phyloP scores from a whole-genome alignment of 352 stramenopile species.

The Pythium pyrilobum region DNA sequence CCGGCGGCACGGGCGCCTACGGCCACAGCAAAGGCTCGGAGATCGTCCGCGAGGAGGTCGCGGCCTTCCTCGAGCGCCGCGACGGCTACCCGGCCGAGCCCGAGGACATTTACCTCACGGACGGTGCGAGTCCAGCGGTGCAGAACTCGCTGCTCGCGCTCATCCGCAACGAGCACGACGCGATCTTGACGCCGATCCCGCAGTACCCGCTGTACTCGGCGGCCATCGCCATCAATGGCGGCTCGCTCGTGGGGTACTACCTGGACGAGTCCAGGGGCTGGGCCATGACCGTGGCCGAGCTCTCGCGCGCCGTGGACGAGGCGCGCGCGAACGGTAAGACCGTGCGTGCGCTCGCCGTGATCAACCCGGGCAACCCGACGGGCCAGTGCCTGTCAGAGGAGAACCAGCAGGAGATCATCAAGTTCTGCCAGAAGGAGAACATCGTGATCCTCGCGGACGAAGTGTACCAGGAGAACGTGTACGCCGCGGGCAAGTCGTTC shows the following conservation, averaged over 20 bases:
- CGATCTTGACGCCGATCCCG: slow-evolving; percentile 96
- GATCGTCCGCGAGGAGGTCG: slow-evolving; percentile 88
- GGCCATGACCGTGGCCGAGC: slow-evolving; percentile 84
- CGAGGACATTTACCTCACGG: slow-evolving; percentile 97
- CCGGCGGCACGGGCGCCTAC: slow-evolving; percentile 89
- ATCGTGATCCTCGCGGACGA: slow-evolving; percentile 98
- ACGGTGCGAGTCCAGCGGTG: slow-evolving; percentile 95
- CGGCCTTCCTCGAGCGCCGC: slow-evolving; percentile 81
- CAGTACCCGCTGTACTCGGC: slow-evolving; percentile 99
- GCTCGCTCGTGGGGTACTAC: slow-evolving; percentile 95
- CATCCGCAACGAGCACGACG: slow-evolving; percentile 82
- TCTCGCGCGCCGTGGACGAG: slow-evolving; percentile 88
- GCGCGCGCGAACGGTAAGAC: slow-evolving; percentile 88
- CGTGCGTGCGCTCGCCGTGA: slow-evolving; percentile 95
- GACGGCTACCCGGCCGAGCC: slow-evolving; percentile 89
- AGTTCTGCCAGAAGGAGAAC: slow-evolving; percentile 93
- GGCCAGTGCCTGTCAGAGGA: slow-evolving; percentile 82
- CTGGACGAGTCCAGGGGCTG: slow-evolving; percentile 95
- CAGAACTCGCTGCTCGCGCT: slow-evolving; percentile 90
- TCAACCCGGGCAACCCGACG: slow-evolving; percentile 99
- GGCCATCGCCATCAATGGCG: slow-evolving; percentile 93
- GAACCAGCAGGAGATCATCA: slow-evolving; percentile 94
- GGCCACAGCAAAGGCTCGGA: slow-evolving; percentile 89
- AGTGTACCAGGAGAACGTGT: slow-evolving; percentile 99
- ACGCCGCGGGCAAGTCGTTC: slow-evolving; percentile 90